Conservation (phyloP, 2,329 filamentous ascomycete genomes). For the Sphaerulina populicola region DNA sequence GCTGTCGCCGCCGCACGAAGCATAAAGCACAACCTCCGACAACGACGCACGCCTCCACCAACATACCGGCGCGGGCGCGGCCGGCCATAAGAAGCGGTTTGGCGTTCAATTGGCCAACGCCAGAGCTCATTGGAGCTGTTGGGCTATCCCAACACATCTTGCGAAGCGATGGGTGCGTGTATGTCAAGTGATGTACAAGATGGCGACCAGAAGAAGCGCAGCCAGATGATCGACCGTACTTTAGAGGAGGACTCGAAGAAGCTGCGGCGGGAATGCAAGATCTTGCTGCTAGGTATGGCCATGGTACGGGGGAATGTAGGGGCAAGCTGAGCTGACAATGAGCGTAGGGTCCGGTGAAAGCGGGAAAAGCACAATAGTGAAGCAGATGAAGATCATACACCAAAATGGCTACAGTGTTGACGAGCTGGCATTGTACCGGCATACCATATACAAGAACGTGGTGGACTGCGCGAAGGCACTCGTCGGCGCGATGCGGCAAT, state of each 20-base stretch:
- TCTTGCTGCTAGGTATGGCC: constrained; percentile 74
- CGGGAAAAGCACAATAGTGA: constrained; percentile 98
- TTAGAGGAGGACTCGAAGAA: constrained; percentile 91
- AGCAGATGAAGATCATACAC: constrained; percentile 99
- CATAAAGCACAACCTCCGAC: constrained; percentile 1
- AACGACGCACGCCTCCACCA: neutral
- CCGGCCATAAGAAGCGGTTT: constrained; percentile 19
- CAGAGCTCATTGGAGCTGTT: constrained; percentile 26
- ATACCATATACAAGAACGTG: constrained; percentile 97
- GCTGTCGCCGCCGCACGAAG: neutral
- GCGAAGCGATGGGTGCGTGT: constrained; percentile 70
- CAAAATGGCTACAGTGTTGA: constrained; percentile 94
- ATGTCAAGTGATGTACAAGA: constrained; percentile 81
- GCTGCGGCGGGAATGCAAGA: constrained; percentile 97
- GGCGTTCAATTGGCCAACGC: constrained; percentile 15
- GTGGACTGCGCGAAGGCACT: constrained; percentile 93
- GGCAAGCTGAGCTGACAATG: constrained; percentile 13
- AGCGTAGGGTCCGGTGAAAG: constrained; percentile 84
- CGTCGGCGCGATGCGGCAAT: constrained; percentile 84
- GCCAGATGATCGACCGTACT: constrained; percentile 86
- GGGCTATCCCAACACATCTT: constrained; percentile 18
- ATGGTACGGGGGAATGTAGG: neutral
- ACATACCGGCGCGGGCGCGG: constrained; percentile 13
- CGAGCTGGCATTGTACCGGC: constrained; percentile 84
- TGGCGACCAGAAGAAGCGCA: constrained; percentile 88